phyloP scores from a whole-genome alignment of 306 rosid species.

The apple (Malus domestica) region DNA sequence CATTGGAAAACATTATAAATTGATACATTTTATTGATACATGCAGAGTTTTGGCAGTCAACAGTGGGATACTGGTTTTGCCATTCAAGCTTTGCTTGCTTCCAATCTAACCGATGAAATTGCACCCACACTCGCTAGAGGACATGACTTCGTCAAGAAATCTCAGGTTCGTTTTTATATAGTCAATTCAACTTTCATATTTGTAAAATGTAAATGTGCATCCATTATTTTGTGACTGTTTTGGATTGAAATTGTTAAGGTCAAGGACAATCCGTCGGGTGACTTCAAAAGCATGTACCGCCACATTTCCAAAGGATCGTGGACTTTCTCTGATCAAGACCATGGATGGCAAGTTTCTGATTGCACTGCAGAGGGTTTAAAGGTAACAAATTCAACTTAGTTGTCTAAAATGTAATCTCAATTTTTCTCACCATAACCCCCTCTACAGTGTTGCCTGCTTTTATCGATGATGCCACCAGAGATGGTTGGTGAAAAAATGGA shows the following conservation, averaged over 20 bases:
- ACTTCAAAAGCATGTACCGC: constrained; percentile 53
- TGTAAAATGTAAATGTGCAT: background rate
- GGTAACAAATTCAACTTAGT: constrained; percentile 19
- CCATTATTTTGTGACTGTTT: background rate
- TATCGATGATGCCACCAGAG: constrained; percentile 50
- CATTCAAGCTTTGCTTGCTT: constrained; percentile 59
- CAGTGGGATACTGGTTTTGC: constrained; percentile 58
- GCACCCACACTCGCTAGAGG: constrained; percentile 42
- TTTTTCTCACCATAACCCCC: background rate
- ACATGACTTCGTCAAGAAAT: constrained; percentile 56
- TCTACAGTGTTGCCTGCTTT: constrained; percentile 51
- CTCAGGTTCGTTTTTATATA: constrained; percentile 34
- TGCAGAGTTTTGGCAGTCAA: constrained; percentile 52
- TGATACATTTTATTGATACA: background rate
- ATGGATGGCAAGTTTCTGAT: constrained; percentile 79
- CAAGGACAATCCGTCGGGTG: constrained; percentile 53
- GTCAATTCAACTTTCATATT: background rate
- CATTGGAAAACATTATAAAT: no score
- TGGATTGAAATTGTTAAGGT: constrained; percentile 25
- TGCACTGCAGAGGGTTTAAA: constrained; percentile 71
- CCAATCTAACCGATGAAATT: constrained; percentile 42
- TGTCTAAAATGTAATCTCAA: background rate
- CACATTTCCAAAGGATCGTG: constrained; percentile 73
- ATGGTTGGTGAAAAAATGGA: constrained; percentile 59
- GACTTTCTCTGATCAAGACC: constrained; percentile 77